Base-by-base conservation (phyloP, 768 basidiomycete genomes). In the Boletus rubroflammeus region DNA sequence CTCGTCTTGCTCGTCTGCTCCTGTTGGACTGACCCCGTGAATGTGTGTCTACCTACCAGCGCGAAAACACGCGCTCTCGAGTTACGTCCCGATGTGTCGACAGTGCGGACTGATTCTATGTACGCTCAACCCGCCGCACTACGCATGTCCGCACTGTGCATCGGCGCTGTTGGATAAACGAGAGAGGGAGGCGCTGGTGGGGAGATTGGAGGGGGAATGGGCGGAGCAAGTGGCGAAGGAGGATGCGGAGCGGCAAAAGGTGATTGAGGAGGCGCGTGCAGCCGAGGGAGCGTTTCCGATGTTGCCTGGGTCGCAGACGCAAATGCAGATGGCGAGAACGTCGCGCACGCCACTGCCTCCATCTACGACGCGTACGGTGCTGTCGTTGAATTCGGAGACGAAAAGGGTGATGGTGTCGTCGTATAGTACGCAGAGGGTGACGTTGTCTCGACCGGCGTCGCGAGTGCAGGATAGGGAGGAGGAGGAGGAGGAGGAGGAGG, bases 91-190 rank as follows among this genome's bases (percentile, higher is more conserved):
- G 2, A 73, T 85, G 31, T 89, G 86, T 58, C 72, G 60, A 4
- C 58, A 65, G 0, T 89, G 86, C 56, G 86, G 83, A 17, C 72
- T 89, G 21, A 75, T 86, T n/a, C 68, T 88, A 4, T 89, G 86
- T 62, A 61, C 65, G 1, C 55, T 85, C 50, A 85, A 87, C 55
- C 72, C 68, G 0, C 84, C 86, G 2, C 62, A 80, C 50, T 71
- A 75, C 47, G 71, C 75, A 3, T 87, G 85, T 60, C 82, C 86
- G 0, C 76, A 76, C 52, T 88, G 86, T 59, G 47, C 65, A 4
- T 59, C 69, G 0, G 52, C 68, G 0, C 64, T 88, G 9, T 62
- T 82, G 35, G 64, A 74, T 3, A 46, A 55, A 5, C 44, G 64
- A 1, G 71, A 64, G 11, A 73, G 72, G 7, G 63, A 60, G 15